Evolutionary conservation across 805 yeast genomes (phyloP).

Genomic region (Lipomyces chichibuensis): DNA sequence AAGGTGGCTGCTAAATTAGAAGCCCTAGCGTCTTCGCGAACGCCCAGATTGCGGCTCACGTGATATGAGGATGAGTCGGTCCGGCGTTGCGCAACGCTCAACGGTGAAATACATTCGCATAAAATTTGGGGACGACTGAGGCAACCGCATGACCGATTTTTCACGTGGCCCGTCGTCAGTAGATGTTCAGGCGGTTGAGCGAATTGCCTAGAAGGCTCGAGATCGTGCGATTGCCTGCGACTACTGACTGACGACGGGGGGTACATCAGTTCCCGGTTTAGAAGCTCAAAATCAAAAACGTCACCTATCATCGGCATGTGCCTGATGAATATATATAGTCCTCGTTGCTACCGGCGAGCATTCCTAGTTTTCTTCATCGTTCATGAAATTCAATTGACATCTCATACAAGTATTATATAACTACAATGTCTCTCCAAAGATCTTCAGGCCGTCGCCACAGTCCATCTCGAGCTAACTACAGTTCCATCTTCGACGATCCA

Average conservation of each 20-base stretch:
- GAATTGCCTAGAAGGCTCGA: background rate
- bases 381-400: background rate
- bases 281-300: too few relatives aligned
- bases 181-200: too few relatives aligned
- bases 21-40: too few relatives aligned
- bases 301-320: background rate
- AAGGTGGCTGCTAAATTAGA: too few relatives aligned
- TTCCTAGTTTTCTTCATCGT: background rate
- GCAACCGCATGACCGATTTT: background rate
- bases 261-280: too few relatives aligned
- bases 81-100: background rate
- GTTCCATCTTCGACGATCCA: conserved; percentile 10
- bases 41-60: too few relatives aligned
- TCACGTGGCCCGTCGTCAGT: background rate
- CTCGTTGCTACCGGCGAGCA: background rate
- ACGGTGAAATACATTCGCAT: background rate
- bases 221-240: background rate
- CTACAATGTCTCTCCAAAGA: background rate
- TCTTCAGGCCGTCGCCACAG: background rate
- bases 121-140: background rate
- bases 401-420: background rate
- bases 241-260: background rate
- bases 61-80: background rate
- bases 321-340: background rate
- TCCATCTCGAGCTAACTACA: background rate